Base-by-base conservation (phyloP, 2,329 filamentous ascomycete genomes). In the Cercospora sp. region DNA sequence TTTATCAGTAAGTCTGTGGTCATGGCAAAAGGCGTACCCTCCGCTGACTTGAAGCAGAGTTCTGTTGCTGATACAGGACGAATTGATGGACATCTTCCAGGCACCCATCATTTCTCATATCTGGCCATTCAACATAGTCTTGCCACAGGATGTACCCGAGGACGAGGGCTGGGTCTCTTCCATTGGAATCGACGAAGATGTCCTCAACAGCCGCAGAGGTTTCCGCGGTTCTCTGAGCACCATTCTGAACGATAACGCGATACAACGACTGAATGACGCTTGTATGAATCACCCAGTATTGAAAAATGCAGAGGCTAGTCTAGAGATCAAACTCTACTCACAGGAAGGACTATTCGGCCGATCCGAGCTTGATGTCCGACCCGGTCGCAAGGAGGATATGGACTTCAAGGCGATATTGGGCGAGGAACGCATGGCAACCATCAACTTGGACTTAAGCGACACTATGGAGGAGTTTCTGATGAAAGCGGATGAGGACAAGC, bases 121-220 rank as follows among this genome's bases (percentile, higher is more conserved):
- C 13, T 64, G 62, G 62, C 62, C 62, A 12, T 64, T 64, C 36
- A 39, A 58, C 16, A 31, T 18, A 2, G 20, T 28, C 30, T 63
- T 45, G 23, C 31, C 62, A 13, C 3, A 58, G 20, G 53, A 64
- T 42, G 62, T 64, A 8, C 20, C 62, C 10, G n/a, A 30, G 31
- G 48, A 42, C 12, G 62, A 64, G 33, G 62, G 62, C 62, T 64
- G 62, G 62, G 23, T 64, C 6, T 42, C 28, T 42, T 64, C 48
- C 62, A 36, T 64, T 39, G 62, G 51, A 5, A 39, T 64, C 20
- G n/a, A 36, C 20, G 51, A n/a, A 23, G n/a, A 57, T 16, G 36
- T 57, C 20, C 33, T 45, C 20, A n/a, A 58, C 23, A 58, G 36
- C 10, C 60, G n/a, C 36, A n/a, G 28, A 6, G 9, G 42, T 13